A percentile compares a stretch with the other conserved stretches of the same genome.
Conservation (phyloP, 306 rosid species). For the barrel medic (Medicago truncatula) region DNA sequence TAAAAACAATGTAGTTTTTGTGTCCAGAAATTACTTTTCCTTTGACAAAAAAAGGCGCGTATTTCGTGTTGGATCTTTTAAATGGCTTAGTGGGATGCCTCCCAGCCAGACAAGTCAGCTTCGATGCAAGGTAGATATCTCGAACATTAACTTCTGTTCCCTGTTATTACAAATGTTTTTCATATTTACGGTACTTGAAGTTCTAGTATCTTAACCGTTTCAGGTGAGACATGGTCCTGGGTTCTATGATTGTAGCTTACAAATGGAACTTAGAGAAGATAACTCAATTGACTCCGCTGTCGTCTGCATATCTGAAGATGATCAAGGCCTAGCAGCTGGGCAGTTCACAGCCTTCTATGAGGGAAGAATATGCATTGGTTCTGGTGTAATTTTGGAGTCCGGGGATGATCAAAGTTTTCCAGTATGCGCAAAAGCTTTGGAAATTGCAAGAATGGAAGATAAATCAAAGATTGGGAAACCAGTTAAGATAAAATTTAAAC, state of each 20-base stretch:
- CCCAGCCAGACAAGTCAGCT: conserved; percentile 63
- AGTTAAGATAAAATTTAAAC: conserved; percentile 78
- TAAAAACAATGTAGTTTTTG: conserved; percentile 84
- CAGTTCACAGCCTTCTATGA: conserved; percentile 87
- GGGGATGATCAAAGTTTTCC: conserved; percentile 90
- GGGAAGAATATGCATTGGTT: conserved; percentile 84
- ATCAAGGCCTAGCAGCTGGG: conserved; percentile 97
- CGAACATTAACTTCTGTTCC: conserved; percentile 15
- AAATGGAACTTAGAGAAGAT: conserved; percentile 59
- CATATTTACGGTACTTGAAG: conserved; percentile 10
- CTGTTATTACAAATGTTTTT: not conserved
- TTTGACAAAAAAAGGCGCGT: conserved; percentile 84
- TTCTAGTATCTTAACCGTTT: conserved; percentile 40
- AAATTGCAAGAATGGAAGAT: conserved; percentile 78
- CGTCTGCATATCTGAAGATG: conserved; percentile 74
- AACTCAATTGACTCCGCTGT: conserved; percentile 60
- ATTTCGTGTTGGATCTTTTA: conserved; percentile 84
- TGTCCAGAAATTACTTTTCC: conserved; percentile 92
- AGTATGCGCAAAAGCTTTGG: conserved; percentile 77
- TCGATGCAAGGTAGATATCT: conserved; percentile 73
- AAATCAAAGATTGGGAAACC: conserved; percentile 92
- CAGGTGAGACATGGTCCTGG: conserved; percentile 98
- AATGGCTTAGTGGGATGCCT: conserved; percentile 74
- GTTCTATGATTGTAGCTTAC: conserved; percentile 67
- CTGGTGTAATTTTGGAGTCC: conserved; percentile 88